Evolutionary conservation across 1,284 basidiomycete species (phyloP), one percentile per base, ranked within the genome.

Genomic region (Takashimella koratensis): DNA sequence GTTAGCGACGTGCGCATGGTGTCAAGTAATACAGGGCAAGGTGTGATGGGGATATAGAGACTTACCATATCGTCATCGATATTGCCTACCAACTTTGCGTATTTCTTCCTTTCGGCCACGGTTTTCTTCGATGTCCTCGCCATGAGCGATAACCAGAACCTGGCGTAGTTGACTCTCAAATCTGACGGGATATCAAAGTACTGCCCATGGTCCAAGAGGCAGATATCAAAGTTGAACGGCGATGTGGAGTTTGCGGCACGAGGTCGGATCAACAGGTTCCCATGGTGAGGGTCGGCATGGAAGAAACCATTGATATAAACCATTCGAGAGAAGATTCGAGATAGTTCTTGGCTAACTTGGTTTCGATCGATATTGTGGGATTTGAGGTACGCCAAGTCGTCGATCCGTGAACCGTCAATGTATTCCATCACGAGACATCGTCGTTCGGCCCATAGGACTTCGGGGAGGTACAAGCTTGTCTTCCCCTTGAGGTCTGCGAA

Each of bases 401-500:
- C 95, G 3, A 95, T 86, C 13, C 96, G 82, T 2, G 85, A 87
- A 19, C 96, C 96, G 64, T 90, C 82, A 58, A 84, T 83, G 64
- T 74, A 97, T 70, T 98, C 95, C 94, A 98, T 97, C 49, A 94
- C 83, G 58, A 98, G 81, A 16, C 94, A 89, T 26, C 95, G 81
- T 71, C 87, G 90, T 51, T 85, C 85, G 3, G 91, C 89, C 65
- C 83, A 84, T 30, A 94, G 79, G 3, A 98, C 87, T 68, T 89
- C 79, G 0, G 96, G 96, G 45, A 99, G 87, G 75, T 97, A 95
- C 47, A 98, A 77, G 19, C 90, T 87, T 5, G 90, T 92, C 46
- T 82, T 80, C 46, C 87, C 70, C 39, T 60, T 76, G 47, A 84
- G 67, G 25, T 80, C 66, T 10, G 68, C 76, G 71, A 99, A 99